Percentiles rank a stretch among this genome's conserved stretches.
phyloP scores from a whole-genome alignment of 345 rosid species.

The Carallia pectinifolia region DNA sequence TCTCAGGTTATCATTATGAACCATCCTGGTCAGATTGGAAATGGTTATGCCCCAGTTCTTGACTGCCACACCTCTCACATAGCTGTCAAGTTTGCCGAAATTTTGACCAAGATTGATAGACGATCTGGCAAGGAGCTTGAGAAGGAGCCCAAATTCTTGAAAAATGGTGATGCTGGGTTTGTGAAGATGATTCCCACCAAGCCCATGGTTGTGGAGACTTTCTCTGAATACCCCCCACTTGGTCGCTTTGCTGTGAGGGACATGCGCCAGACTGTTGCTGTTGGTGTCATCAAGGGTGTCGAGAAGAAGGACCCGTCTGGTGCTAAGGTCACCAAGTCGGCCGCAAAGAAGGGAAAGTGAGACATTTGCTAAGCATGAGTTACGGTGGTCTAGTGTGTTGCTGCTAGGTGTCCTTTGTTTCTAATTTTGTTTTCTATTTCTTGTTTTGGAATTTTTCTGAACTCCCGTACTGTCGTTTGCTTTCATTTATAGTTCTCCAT shows the following conservation, averaged over 20 bases:
- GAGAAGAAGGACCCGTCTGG: constrained; percentile 37
- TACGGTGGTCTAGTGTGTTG: too few relatives aligned
- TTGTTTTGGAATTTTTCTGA: too few relatives aligned
- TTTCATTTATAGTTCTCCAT: too few relatives aligned
- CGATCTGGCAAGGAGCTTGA: constrained; percentile 40
- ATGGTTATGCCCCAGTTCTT: constrained; percentile 30
- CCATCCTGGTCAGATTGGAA: constrained; percentile 43
- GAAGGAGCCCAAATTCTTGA: constrained; percentile 48
- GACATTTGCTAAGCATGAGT: neutral
- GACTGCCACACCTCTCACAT: constrained; percentile 35
- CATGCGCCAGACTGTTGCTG: constrained; percentile 40
- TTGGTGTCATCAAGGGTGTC: constrained; percentile 33
- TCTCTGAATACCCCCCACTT: constrained; percentile 32
- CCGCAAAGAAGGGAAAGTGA: constrained; percentile 2
- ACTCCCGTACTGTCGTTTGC: too few relatives aligned
- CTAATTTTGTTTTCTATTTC: too few relatives aligned
- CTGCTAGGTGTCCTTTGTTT: too few relatives aligned
- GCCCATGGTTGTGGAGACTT: constrained; percentile 39
- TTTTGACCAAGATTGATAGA: constrained; percentile 41
- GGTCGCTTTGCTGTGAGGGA: constrained; percentile 42
- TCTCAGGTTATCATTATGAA: constrained; percentile 45
- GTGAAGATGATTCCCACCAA: constrained; percentile 38
- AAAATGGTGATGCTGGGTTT: constrained; percentile 37
- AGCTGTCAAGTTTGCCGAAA: constrained; percentile 33
- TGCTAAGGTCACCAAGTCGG: constrained; percentile 26